Evolutionary conservation across 108 stramenopile genomes (phyloP).

Genomic region (Nannochloropsis oceanica): DNA sequence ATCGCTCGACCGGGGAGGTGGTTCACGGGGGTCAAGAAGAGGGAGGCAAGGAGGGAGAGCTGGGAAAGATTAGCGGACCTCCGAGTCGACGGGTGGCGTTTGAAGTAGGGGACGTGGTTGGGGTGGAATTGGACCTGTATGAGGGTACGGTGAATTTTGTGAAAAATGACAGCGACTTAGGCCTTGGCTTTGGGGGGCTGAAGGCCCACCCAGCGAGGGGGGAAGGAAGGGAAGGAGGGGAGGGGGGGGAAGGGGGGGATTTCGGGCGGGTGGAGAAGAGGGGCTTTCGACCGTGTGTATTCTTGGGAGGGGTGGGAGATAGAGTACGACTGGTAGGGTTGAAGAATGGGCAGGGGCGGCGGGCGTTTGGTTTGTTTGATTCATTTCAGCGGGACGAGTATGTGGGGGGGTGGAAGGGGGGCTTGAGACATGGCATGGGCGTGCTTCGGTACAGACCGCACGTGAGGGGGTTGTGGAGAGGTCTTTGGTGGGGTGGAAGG

Average conservation of each 20-base stretch:
- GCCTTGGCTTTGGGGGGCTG: neutral
- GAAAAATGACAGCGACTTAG: conserved; percentile 9
- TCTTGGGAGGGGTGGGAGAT: conserved; percentile 2
- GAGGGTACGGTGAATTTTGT: conserved; percentile 6
- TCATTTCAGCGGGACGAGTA: no score
- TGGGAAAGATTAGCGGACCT: no score
- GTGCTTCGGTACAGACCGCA: no score
- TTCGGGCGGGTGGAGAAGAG: neutral
- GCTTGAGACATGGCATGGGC: no score
- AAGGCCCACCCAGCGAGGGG: neutral
- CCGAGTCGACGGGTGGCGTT: conserved; percentile 6
- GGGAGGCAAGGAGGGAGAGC: neutral
- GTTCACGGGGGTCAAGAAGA: neutral
- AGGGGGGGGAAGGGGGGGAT: neutral
- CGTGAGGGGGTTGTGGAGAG: no score
- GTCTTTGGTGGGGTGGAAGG: no score
- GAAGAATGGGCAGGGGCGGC: conserved; percentile 3
- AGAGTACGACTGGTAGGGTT: conserved; percentile 7
- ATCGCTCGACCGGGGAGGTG: conserved; percentile 5
- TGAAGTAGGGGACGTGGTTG: conserved; percentile 11
- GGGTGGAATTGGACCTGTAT: conserved; percentile 13
- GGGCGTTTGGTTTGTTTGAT: no score
- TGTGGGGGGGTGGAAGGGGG: no score
- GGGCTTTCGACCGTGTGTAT: conserved; percentile 6
- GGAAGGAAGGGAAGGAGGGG: no score